These are phyloP conservation scores for Microdochium trichocladiopsis DNA, from an alignment of 2,329 filamentous ascomycete genomes.

Conservation along the genomic window DNA sequence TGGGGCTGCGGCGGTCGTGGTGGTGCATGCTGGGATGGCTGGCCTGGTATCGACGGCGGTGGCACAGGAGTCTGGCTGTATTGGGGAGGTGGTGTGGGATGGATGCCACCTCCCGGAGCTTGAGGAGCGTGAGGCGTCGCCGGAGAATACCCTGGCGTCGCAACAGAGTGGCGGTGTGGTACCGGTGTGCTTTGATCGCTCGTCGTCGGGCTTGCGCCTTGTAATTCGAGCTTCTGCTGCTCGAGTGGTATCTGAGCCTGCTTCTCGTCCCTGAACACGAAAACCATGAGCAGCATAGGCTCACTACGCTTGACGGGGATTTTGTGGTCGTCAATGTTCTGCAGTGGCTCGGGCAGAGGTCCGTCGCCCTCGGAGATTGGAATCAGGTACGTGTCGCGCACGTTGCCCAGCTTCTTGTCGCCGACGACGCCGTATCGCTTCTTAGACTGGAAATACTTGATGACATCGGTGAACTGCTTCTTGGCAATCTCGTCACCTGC, in stretches of 20 bases:
- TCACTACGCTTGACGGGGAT: slow-evolving; percentile 67
- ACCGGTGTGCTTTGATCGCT: slow-evolving; percentile 15
- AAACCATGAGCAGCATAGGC: slow-evolving; percentile 73
- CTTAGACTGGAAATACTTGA: slow-evolving; percentile 78
- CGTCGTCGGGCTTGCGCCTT: slow-evolving; percentile 1
- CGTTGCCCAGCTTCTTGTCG: slow-evolving; percentile 65
- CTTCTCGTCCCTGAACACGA: slow-evolving; percentile 68
- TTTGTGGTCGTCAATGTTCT: slow-evolving; percentile 78
- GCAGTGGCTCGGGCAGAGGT: slow-evolving; percentile 76
- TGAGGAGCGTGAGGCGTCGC: slow-evolving; percentile 42
- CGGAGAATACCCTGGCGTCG: background rate
- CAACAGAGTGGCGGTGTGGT: slow-evolving; percentile 6
- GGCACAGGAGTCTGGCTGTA: slow-evolving; percentile 24
- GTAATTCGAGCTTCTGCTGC: slow-evolving; percentile 12
- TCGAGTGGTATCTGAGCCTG: slow-evolving; percentile 21
- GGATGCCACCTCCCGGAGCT: slow-evolving; percentile 13
- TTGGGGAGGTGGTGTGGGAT: slow-evolving; percentile 11
- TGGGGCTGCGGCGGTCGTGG: background rate
- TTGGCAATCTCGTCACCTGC: slow-evolving; percentile 53
- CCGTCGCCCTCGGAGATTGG: slow-evolving; percentile 68
- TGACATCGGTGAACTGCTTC: slow-evolving; percentile 65
- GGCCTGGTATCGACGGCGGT: slow-evolving; percentile 21
- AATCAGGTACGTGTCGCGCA: slow-evolving; percentile 87
- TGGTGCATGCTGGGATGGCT: slow-evolving; percentile 4
- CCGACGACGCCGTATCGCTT: slow-evolving; percentile 82